Evolutionary conservation across 177 flowering plant genomes (phyloP), one percentile per base, ranked within the genome.

Genomic region (Vitis hybrid): DNA sequence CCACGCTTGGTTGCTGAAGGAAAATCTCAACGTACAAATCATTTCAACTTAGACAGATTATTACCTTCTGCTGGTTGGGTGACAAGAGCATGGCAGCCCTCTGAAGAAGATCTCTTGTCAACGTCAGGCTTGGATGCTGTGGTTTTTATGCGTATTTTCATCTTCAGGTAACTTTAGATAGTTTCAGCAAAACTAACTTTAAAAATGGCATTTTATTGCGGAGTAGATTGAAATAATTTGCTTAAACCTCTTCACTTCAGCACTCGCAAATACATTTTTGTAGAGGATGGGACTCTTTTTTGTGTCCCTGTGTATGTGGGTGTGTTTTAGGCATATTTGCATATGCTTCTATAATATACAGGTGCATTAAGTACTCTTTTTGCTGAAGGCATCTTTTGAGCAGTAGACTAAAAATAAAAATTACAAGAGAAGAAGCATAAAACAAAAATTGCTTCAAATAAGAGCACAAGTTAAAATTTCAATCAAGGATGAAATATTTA

Each of bases 41-140:
- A 63, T 40, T 92, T 89, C 79, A 79, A 83, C 72, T 72, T 88
- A 63, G 90, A 90, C 62, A 80, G 90, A 74, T 62, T 92, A 17
- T 69, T 94, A 51, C 94, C 99, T 54, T 89, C 98, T 58, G 55
- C 93, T 62, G 84, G 93, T 64, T 95, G 99, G 99, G 85, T 92
- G 64, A 83, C 64, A 72, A 80, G 81, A 48, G 97, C 98, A 65
- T 93, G 93, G 97, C 70, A 70, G 52, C 78, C 71, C 17, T 80
- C 99, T 1, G 98, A 95, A 71, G 93, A 91, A 1, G 91, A 91
- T 48, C 74, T 95, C 63, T 70, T 90, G 74, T 70, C 84, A 2
- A 70, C 3, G 27, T 70, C 81, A 11, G 97, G 99, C 67, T 77
- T 95, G 71, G 99, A 95, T 83, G 97, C 86, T 59, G 86, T 95